Evolutionary conservation across 2,329 filamentous ascomycete genomes (phyloP).

Genomic region (Neonectria hederae): DNA sequence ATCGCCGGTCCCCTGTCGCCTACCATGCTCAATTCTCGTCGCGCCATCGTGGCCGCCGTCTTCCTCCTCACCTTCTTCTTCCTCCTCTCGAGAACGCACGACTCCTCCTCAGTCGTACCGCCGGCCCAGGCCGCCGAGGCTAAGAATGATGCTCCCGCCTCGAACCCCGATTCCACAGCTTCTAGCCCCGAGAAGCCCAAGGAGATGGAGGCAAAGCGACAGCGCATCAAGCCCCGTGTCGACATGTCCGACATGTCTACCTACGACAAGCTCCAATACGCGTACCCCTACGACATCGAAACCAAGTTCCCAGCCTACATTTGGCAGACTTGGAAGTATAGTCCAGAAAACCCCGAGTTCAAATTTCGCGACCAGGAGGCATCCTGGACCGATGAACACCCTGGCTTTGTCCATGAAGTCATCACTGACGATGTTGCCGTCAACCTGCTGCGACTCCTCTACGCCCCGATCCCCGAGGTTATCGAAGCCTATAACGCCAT

Average conservation of each 20-base stretch:
- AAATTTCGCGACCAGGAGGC: slow-evolving; percentile 84
- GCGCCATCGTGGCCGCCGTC: slow-evolving; percentile 76
- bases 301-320: slow-evolving; percentile 95
- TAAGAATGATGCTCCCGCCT: slow-evolving; percentile 34
- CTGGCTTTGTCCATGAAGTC: slow-evolving; percentile 94
- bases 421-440: slow-evolving; percentile 90
- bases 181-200: slow-evolving; percentile 29
- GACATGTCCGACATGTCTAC: slow-evolving; percentile 78
- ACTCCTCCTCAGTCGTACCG: slow-evolving; percentile 35
- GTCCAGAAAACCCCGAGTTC: slow-evolving; percentile 81
- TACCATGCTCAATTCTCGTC: slow-evolving; percentile 80
- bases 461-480: slow-evolving; percentile 82
- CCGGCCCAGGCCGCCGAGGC: slow-evolving; percentile 26
- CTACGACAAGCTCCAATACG: slow-evolving; percentile 85
- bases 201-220: slow-evolving; percentile 33
- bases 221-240: slow-evolving; percentile 57
- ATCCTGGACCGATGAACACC: slow-evolving; percentile 88
- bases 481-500: slow-evolving; percentile 79
- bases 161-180: slow-evolving; percentile 32
- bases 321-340: slow-evolving; percentile 98
- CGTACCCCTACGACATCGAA: slow-evolving; percentile 92
- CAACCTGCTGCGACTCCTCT: slow-evolving; percentile 85
- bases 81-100: slow-evolving; percentile 71
- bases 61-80: slow-evolving; percentile 75
- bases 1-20: slow-evolving; percentile 23